Percentiles rank a stretch among this genome's conserved stretches.
Conservation (phyloP, 164 flowering plant species). For the Chimonanthus salicifolius region DNA sequence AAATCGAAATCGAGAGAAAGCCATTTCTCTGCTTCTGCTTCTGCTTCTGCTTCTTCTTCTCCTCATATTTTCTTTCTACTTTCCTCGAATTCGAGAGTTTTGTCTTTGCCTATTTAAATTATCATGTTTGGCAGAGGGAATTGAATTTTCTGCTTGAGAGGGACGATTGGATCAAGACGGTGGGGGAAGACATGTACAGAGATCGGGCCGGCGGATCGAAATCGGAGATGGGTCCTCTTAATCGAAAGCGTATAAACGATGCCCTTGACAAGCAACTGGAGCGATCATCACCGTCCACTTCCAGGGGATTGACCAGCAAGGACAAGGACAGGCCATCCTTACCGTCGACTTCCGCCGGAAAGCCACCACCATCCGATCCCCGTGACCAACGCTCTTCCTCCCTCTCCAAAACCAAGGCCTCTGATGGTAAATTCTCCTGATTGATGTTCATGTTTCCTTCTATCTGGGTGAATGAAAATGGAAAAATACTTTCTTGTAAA, state of each 20-base stretch:
- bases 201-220: slow-evolving; percentile 32
- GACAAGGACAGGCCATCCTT: slow-evolving; percentile 33
- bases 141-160: too few species aligned
- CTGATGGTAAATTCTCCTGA: slow-evolving; percentile 33
- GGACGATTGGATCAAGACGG: too few species aligned
- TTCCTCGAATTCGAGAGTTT: too few species aligned
- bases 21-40: too few species aligned
- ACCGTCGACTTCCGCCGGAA: slow-evolving; percentile 32
- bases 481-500: too few species aligned
- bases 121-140: too few species aligned
- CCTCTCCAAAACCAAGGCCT: slow-evolving; percentile 38
- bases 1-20: too few species aligned
- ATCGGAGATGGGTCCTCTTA: slow-evolving; percentile 24
- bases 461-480: too few species aligned
- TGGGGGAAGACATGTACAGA: slow-evolving; percentile 33
- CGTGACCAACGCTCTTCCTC: slow-evolving; percentile 35
- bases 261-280: slow-evolving; percentile 72
- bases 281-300: slow-evolving; percentile 69
- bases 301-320: slow-evolving; percentile 37
- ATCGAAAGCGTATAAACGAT: slow-evolving; percentile 73
- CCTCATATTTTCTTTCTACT: too few species aligned
- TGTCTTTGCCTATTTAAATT: too few species aligned
- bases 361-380: slow-evolving; percentile 22
- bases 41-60: too few species aligned
- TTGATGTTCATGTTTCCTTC: too few species aligned